phyloP scores from a whole-genome alignment of 2,329 filamentous ascomycete genomes.

The Fusarium anguioides region DNA sequence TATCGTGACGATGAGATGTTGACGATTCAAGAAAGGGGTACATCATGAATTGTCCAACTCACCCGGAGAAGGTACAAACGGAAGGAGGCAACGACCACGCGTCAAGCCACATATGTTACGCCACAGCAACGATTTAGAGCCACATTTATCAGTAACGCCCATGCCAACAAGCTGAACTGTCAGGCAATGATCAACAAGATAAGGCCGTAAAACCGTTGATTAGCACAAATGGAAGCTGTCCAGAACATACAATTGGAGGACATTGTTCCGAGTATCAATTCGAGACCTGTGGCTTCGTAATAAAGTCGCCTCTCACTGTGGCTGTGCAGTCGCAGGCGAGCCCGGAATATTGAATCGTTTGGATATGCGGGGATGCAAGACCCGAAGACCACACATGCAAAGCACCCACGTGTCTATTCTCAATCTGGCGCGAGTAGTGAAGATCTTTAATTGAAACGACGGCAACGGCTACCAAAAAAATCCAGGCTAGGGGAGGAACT shows the following conservation, averaged over 20 bases:
- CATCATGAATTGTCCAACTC: not conserved
- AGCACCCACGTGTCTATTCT: slow-evolving; percentile 34
- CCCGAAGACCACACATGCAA: slow-evolving; percentile 21
- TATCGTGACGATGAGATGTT: not conserved
- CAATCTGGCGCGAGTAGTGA: slow-evolving; percentile 26
- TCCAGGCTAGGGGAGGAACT: slow-evolving; percentile 19
- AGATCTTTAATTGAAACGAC: slow-evolving; percentile 31
- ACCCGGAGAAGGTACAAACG: not conserved
- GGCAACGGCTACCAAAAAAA: slow-evolving; percentile 17
- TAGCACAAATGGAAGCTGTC: slow-evolving; percentile 2
- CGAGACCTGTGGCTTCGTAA: slow-evolving; percentile 29
- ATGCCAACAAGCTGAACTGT: not conserved
- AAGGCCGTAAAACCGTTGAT: slow-evolving; percentile 11
- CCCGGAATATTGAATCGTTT: slow-evolving; percentile 2
- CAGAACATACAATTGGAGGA: slow-evolving; percentile 6
- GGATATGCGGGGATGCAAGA: slow-evolving; percentile 1
- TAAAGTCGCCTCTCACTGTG: slow-evolving; percentile 30
- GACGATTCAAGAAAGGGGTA: not conserved
- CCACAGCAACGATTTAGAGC: slow-evolving; percentile 11
- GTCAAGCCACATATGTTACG: slow-evolving; percentile 28
- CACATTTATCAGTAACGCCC: not conserved
- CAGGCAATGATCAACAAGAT: slow-evolving; percentile 35
- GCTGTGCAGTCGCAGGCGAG: slow-evolving; percentile 23
- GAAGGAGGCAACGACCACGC: slow-evolving; percentile 32
- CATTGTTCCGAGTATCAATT: slow-evolving; percentile 8